These are phyloP conservation scores for Stipa capillata DNA, from an alignment of 176 grass and related monocot genomes.

Conservation along the genomic window DNA sequence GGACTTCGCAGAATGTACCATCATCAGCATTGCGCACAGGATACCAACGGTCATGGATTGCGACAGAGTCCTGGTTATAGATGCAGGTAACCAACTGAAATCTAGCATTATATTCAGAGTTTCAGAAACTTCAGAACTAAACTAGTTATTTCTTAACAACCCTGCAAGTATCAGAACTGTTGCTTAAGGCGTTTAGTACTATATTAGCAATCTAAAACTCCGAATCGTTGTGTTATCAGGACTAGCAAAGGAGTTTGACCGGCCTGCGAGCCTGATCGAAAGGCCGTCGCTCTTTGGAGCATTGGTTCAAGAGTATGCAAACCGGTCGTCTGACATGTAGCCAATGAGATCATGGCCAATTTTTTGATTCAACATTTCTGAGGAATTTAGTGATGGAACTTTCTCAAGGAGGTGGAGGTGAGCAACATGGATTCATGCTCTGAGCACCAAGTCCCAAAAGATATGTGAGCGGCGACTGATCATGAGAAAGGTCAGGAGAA, in stretches of 20 bases:
- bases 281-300: slow-evolving; percentile 81
- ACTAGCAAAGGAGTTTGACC: slow-evolving; percentile 84
- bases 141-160: neutral
- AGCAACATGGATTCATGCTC: neutral
- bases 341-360: neutral
- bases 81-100: slow-evolving; percentile 57
- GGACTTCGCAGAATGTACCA: slow-evolving; percentile 81
- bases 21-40: slow-evolving; percentile 99
- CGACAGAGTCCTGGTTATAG: slow-evolving; percentile 73
- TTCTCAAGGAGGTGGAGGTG: neutral
- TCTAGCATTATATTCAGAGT: neutral
- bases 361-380: slow-evolving; percentile 11
- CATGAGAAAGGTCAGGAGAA: neutral
- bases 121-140: neutral
- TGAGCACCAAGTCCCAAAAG: neutral
- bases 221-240: slow-evolving; percentile 32
- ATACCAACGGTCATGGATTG: slow-evolving; percentile 99
- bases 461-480: neutral
- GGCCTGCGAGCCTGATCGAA: slow-evolving; percentile 62
- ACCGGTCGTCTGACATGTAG: slow-evolving; percentile 74
- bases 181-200: neutral
- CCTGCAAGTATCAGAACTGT: neutral
- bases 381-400: neutral
- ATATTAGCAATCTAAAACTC: neutral
- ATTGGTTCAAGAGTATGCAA: slow-evolving; percentile 92